phyloP scores from a whole-genome alignment of 768 basidiomycete genomes.

The Boletellus sp. region DNA sequence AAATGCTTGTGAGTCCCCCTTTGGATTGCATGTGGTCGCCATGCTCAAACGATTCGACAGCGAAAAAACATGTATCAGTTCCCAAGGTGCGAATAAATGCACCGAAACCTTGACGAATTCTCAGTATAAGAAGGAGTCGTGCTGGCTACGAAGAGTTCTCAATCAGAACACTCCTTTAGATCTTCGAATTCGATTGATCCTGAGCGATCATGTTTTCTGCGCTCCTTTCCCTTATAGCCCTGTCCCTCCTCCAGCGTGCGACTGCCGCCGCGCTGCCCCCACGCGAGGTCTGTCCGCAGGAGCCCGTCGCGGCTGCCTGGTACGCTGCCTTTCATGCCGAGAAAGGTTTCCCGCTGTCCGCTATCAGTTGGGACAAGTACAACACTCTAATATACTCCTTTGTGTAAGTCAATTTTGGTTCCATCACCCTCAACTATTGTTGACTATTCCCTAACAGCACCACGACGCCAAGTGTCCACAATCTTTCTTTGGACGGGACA shows the following conservation, averaged over 20 bases:
- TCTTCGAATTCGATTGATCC: no score
- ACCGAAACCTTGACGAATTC: no score
- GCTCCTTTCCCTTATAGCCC: neutral
- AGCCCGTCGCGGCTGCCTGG: slow-evolving; percentile 49
- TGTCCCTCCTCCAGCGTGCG: neutral
- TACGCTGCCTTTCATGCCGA: slow-evolving; percentile 63
- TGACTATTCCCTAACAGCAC: slow-evolving; percentile 16
- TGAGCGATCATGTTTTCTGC: neutral
- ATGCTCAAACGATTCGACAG: no score
- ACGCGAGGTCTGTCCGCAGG: no score
- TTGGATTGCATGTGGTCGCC: no score
- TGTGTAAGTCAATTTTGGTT: slow-evolving; percentile 36
- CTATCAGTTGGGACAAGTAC: slow-evolving; percentile 65
- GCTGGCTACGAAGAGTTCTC: no score
- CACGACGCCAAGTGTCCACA: slow-evolving; percentile 33
- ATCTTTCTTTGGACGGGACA: slow-evolving; percentile 36
- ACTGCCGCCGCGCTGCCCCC: neutral
- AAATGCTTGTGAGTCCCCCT: no score
- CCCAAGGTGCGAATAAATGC: no score
- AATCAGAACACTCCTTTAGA: no score
- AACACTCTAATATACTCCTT: slow-evolving; percentile 64
- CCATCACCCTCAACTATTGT: neutral
- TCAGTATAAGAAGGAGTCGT: no score
- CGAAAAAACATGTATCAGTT: no score
- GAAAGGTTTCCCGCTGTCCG: slow-evolving; percentile 46